Conservation (phyloP, 2,329 filamentous ascomycete genomes). For the Chaetoscypha palmicola region DNA sequence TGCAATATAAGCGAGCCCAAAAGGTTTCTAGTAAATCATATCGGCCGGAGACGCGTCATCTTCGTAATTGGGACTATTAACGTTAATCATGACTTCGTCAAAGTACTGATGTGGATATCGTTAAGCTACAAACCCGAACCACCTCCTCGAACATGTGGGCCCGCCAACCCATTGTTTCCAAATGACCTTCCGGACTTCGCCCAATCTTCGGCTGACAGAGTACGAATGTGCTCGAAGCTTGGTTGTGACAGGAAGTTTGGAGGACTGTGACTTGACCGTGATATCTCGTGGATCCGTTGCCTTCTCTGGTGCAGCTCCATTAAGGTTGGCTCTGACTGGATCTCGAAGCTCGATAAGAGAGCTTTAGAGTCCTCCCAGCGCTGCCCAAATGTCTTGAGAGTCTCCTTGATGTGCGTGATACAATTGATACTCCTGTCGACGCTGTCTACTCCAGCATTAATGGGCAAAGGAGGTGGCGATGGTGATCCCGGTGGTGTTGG, state of each 20-base stretch:
- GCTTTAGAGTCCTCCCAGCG: conserved; percentile 51
- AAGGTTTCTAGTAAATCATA: no score
- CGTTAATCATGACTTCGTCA: background rate
- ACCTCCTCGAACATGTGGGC: conserved; percentile 1
- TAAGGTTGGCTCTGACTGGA: conserved; percentile 22
- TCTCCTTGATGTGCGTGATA: conserved; percentile 46
- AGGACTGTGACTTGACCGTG: conserved; percentile 20
- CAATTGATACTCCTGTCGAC: conserved; percentile 49
- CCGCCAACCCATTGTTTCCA: conserved; percentile 13
- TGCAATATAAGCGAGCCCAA: no score
- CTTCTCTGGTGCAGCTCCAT: conserved; percentile 38
- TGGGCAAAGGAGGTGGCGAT: conserved; percentile 45
- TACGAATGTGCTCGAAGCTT: conserved; percentile 20
- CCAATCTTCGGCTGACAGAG: conserved; percentile 18
- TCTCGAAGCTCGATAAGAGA: conserved; percentile 48
- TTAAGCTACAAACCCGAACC: conserved; percentile 11
- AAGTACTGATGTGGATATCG: background rate
- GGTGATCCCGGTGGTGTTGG: conserved; percentile 33
- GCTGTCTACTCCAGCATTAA: conserved; percentile 40
- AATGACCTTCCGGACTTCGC: conserved; percentile 15
- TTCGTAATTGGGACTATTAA: no score
- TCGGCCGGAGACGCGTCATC: no score
- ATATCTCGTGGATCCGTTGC: conserved; percentile 26
- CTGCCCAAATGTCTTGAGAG: conserved; percentile 49
- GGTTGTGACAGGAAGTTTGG: conserved; percentile 16